Evolutionary conservation across 2,329 filamentous ascomycete species (phyloP).

Genomic region (Nemania sp.): DNA sequence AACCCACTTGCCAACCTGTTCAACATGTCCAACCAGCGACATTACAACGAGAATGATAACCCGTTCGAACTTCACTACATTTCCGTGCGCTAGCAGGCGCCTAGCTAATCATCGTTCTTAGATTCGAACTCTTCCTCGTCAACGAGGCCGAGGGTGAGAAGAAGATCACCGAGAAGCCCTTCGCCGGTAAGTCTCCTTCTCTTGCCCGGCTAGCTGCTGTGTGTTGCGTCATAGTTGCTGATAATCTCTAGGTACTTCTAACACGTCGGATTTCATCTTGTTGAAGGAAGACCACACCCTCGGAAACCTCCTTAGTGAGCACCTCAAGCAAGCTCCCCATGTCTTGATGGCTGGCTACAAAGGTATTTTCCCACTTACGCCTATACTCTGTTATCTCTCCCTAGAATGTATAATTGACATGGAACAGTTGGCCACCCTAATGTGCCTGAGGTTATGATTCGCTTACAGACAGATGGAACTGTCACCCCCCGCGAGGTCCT

Average conservation of each 20-base stretch:
- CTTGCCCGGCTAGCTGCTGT: background rate
- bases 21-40: conserved; percentile 37
- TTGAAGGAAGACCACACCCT: conserved; percentile 98
- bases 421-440: conserved; percentile 68
- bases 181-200: conserved; percentile 77
- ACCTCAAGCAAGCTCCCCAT: conserved; percentile 85
- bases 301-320: conserved; percentile 87
- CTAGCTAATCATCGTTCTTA: conserved; percentile 54
- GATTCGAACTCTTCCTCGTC: conserved; percentile 94
- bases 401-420: conserved; percentile 31
- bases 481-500: conserved; percentile 92
- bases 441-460: conserved; percentile 73
- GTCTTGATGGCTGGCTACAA: conserved; percentile 95
- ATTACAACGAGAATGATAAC: conserved; percentile 36
- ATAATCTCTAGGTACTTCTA: conserved; percentile 79
- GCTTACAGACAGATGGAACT: conserved; percentile 90
- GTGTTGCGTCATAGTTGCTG: background rate
- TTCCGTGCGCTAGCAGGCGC: conserved; percentile 14
- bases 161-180: conserved; percentile 89
- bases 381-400: conserved; percentile 42
- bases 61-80: conserved; percentile 24
- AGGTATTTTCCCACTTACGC: conserved; percentile 60
- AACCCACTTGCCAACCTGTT: conserved; percentile 1
- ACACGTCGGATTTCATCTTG: conserved; percentile 94
- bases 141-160: conserved; percentile 79